phyloP scores from a whole-genome alignment of 2,329 filamentous ascomycete genomes.

The Ramularia endophylla region DNA sequence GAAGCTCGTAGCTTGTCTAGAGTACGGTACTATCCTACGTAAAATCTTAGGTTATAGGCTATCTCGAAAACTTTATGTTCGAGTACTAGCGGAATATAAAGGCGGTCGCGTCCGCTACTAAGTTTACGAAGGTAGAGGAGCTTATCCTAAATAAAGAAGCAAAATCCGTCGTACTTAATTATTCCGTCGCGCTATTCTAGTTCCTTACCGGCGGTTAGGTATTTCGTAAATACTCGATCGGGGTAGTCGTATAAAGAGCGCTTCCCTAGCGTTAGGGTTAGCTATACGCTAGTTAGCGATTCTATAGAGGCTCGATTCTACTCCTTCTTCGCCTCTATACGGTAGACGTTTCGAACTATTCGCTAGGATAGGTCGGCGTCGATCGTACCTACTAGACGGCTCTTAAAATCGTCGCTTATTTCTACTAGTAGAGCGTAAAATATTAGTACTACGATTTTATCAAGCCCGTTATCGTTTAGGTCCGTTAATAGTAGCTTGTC shows the following conservation, averaged over 20 bases:
- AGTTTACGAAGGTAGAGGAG: constrained; percentile 1
- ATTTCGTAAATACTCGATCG: no score
- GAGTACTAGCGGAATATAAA: constrained; percentile 1
- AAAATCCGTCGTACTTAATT: background rate
- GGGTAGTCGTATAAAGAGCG: no score
- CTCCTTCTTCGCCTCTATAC: background rate
- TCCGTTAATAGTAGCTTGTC: background rate
- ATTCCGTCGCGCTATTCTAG: background rate
- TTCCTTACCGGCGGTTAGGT: no score
- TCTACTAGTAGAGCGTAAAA: background rate
- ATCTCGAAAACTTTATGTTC: constrained; percentile 4
- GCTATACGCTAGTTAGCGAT: no score
- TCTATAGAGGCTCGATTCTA: no score
- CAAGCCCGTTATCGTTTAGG: constrained; percentile 2
- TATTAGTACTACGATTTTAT: background rate
- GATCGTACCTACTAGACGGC: background rate
- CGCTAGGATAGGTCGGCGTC: background rate
- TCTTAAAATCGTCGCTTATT: background rate
- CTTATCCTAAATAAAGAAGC: constrained; percentile 2
- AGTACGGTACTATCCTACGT: background rate
- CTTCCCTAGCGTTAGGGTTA: no score
- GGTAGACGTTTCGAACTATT: background rate
- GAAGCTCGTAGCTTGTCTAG: background rate
- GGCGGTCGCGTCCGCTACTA: background rate
- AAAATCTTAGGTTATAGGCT: constrained; percentile 1